Conservation (phyloP, 129 eudicot genomes). For the Flaveria bidentis region DNA sequence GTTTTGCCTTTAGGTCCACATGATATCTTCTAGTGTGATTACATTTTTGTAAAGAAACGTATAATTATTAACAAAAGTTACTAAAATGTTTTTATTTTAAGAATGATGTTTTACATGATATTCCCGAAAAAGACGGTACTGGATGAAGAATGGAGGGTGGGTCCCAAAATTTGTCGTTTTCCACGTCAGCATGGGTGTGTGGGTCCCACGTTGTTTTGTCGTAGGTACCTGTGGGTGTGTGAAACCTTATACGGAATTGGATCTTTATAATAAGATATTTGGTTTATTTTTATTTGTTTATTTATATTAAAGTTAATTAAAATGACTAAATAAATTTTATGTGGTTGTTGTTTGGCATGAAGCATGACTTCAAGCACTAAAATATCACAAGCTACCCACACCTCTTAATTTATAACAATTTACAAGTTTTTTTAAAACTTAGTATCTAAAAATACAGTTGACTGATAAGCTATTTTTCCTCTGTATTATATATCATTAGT, state of each 20-base stretch:
- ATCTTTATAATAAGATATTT: not conserved
- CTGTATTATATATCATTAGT: too few species aligned
- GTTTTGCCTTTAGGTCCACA: too few species aligned
- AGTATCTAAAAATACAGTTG: too few species aligned
- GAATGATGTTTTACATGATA: not conserved
- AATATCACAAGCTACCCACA: not conserved
- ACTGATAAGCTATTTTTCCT: too few species aligned
- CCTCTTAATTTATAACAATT: not conserved
- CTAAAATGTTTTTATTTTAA: not conserved
- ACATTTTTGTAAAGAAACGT: too few species aligned
- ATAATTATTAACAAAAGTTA: not conserved
- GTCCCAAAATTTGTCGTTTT: not conserved
- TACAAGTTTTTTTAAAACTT: too few species aligned
- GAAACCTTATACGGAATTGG: not conserved
- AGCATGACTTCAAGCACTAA: not conserved
- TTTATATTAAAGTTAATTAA: not conserved
- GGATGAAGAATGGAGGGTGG: not conserved
- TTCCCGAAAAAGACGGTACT: not conserved
- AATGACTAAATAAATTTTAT: not conserved
- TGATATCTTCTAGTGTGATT: too few species aligned
- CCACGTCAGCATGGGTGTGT: not conserved
- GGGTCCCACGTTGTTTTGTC: not conserved
- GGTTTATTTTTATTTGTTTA: not conserved
- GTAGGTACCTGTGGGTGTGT: constrained; percentile 12
- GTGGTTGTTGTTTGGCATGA: not conserved